Evolutionary conservation across 768 basidiomycete genomes (phyloP).

Genomic region (Pleurotus ostreatus): DNA sequence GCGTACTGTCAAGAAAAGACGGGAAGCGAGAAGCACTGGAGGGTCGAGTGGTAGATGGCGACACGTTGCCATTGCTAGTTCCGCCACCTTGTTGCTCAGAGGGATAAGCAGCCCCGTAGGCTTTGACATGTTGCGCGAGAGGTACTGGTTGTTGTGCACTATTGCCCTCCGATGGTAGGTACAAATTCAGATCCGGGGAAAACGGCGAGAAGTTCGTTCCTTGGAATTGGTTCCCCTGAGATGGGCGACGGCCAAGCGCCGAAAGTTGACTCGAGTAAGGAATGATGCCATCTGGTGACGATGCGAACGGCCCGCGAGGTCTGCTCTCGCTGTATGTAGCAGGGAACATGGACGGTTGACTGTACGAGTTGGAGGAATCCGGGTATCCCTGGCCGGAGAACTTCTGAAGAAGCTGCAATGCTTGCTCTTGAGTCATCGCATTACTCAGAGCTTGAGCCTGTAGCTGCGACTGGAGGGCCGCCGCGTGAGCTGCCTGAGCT

Average conservation of each 20-base stretch:
- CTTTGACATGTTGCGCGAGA: conserved; percentile 40
- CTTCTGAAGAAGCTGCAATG: conserved; percentile 57
- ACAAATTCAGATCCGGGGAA: conserved; percentile 67
- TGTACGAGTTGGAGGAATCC: conserved; percentile 14
- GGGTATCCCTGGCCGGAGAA: conserved; percentile 40
- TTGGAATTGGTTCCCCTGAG: conserved; percentile 29
- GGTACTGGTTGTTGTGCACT: conserved; percentile 34
- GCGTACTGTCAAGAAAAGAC: conserved; percentile 39
- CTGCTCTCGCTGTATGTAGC: conserved; percentile 14
- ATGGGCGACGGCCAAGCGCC: conserved; percentile 16
- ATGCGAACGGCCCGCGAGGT: conserved; percentile 11
- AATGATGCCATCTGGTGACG: conserved; percentile 8
- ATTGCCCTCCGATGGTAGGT: conserved; percentile 16
- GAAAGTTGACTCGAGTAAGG: conserved; percentile 16
- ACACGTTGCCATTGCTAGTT: conserved; percentile 29
- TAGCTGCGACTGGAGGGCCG: conserved; percentile 53
- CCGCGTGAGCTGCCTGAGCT: conserved; percentile 63
- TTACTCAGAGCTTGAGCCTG: conserved; percentile 15
- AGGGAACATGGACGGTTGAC: conserved; percentile 12
- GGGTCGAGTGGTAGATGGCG: conserved; percentile 41
- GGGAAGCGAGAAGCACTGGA: conserved; percentile 42
- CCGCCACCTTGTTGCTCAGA: conserved; percentile 22
- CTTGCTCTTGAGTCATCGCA: conserved; percentile 57
- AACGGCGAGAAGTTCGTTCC: conserved; percentile 66
- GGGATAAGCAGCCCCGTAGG: conserved; percentile 51